Evolutionary conservation across 805 yeast species (phyloP), one percentile per base, ranked within the genome.

Genomic region (Metschnikowia shivogae): DNA sequence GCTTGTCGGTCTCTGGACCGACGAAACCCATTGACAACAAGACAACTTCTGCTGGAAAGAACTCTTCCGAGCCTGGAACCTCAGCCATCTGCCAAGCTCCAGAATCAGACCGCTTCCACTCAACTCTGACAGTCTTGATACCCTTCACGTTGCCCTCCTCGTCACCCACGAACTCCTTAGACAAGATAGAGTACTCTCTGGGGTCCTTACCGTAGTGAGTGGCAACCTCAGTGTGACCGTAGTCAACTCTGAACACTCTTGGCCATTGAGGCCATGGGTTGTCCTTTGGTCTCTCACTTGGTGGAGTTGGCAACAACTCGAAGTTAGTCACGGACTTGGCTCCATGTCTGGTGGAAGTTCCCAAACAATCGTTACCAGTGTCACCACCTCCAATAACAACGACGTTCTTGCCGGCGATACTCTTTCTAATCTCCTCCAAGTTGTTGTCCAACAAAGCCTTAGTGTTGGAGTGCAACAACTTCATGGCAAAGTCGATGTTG

Each of bases 181-280:
- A 88, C 61, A 90, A 76, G 59, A 92, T 92, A 62, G 95, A 86
- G 72, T 89, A 92, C 65, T 93, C 97, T 73, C 99, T 86, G 46
- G 98, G 98, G 67, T 92, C 99, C 68, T 84, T 85, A 54, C 98
- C 98, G 65, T 90, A 92, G 67, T 90, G 97, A 40, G 87, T 86
- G 48, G 86, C 79, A 47, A 93, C 98, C 69, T 92, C 99, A 53
- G 90, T 78, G 70, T 92, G 99, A 56, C 99, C 99, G 63, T 92
- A 92, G 72, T 92, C 99, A 48, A 92, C 95, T 62, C 98, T 81
- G 85, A 93, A 92, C 60, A 93, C 81, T 64, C 97, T 79, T 56
- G 99, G 98, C 98, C 98, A 92, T 73, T 92, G 99, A 36, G 99
- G 99, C 99, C 99, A 92, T 68, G 99, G 98, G 70, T 92, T 92